These are phyloP conservation scores for Amanita pallidorosea DNA, from an alignment of 768 basidiomycete genomes.

Conservation along the genomic window DNA sequence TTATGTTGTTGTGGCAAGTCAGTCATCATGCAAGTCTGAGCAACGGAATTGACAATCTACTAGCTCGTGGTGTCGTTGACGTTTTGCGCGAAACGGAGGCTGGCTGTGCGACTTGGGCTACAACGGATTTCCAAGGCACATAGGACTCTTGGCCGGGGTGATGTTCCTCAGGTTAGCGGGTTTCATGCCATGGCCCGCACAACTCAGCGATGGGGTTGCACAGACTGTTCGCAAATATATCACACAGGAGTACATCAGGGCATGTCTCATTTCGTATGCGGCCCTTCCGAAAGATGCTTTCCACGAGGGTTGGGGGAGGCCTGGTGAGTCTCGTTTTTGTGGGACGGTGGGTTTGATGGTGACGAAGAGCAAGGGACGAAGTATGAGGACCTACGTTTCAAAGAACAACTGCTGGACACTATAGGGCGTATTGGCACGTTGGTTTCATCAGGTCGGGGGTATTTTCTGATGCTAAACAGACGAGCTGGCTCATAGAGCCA, in stretches of 20 bases:
- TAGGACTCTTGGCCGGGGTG: conserved; percentile 36
- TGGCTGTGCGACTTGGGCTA: conserved; percentile 53
- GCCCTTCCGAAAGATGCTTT: conserved; percentile 54
- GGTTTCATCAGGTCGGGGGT: neutral
- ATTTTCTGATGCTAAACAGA: conserved; percentile 28
- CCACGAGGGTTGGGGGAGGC: conserved; percentile 71
- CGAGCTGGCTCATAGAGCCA: conserved; percentile 55
- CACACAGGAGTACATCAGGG: conserved; percentile 64
- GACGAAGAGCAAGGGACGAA: conserved; percentile 35
- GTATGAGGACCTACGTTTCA: conserved; percentile 52
- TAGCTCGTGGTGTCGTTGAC: conserved; percentile 49
- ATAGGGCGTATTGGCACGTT: conserved; percentile 57
- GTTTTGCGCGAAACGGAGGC: conserved; percentile 57
- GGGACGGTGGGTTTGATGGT: neutral
- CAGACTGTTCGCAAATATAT: conserved; percentile 61
- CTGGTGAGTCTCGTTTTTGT: conserved; percentile 29
- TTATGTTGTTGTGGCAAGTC: conserved; percentile 51
- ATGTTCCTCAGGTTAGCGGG: conserved; percentile 45
- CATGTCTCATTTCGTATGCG: conserved; percentile 61
- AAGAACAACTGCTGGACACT: conserved; percentile 60
- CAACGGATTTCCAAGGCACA: conserved; percentile 59
- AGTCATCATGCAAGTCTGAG: conserved; percentile 3
- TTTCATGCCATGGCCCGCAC: neutral
- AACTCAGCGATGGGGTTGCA: neutral
- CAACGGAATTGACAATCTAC: neutral